Evolutionary conservation across 2,329 filamentous ascomycete genomes (phyloP), one percentile per base, ranked within the genome.

Genomic region (Pseudogymnoascus sp.): DNA sequence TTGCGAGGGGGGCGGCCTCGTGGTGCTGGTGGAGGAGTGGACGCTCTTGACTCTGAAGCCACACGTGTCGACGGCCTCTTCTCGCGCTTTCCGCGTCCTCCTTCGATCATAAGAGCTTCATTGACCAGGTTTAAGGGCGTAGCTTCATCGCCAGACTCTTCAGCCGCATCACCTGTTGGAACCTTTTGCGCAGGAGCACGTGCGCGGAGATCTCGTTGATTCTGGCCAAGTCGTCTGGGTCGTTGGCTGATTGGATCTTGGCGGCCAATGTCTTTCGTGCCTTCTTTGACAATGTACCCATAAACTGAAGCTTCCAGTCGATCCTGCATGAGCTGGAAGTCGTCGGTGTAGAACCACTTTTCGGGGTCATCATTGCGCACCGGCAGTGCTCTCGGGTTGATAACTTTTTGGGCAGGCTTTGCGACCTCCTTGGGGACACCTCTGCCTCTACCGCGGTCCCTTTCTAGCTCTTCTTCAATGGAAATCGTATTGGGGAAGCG

Each of bases 241-340:
- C 78, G 74, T 66, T 86, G 83, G 8, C 77, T 78, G 36, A 81
- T 74, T 0, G 83, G 82, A 63, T 86, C 83, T 69, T 88, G 85
- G 36, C 77, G 76, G 17, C 84, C 83, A 63, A 86, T 77, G 71
- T 82, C 83, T 64, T 79, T 79, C 2, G 80, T 78, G 60, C 84
- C 80, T 8, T 80, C 77, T 66, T 86, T 84, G 66, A 86, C 84
- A 64, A 85, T 81, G 67, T 86, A 86, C 13, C 81, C 80, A 68
- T 86, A 87, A 1, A 80, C 77, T 64, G 81, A 77, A 6, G 84
- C 83, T 78, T 84, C 82, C 64, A 85, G 76, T 62, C 77, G 77
- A 72, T 86, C 83, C 69, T 87, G 81, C 61, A 35, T 59, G 3
- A 29, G 42, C 60, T 59, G 29, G 31, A 36, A 62, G 7, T 62